phyloP scores from a whole-genome alignment of 768 basidiomycete species.

The Boletus pseudopeckii region DNA sequence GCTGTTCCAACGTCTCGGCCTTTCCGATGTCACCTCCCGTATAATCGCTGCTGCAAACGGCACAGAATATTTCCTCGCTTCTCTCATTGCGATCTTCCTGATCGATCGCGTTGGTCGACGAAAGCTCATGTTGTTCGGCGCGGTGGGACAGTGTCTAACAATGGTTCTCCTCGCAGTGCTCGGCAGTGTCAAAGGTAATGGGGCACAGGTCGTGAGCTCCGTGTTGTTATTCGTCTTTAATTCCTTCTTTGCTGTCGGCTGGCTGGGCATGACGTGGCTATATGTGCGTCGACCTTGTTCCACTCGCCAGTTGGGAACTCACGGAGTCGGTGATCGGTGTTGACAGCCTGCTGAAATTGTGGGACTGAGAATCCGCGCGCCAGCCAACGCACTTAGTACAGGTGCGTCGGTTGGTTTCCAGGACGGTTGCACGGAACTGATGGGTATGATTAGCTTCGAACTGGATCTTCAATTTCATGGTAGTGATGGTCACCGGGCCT shows the following conservation, averaged over 20 bases:
- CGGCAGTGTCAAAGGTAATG: conserved; percentile 48
- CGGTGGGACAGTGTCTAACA: conserved; percentile 53
- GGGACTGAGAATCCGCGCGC: conserved; percentile 56
- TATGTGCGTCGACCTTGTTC: conserved; percentile 41
- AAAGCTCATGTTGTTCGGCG: conserved; percentile 67
- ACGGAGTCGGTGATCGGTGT: neutral
- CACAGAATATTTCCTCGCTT: conserved; percentile 70
- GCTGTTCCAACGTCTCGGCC: conserved; percentile 56
- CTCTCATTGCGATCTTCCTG: conserved; percentile 65
- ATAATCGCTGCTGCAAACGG: conserved; percentile 66
- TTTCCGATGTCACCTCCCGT: conserved; percentile 54
- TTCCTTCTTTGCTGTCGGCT: conserved; percentile 66
- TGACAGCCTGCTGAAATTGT: conserved; percentile 62
- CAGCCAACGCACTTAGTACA: conserved; percentile 62
- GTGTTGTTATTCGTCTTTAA: conserved; percentile 68
- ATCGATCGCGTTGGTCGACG: conserved; percentile 74
- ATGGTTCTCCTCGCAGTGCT: conserved; percentile 60
- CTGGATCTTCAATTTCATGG: conserved; percentile 57
- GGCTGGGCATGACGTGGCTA: conserved; percentile 71
- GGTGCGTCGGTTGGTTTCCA: conserved; percentile 19
- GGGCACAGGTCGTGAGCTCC: conserved; percentile 48
- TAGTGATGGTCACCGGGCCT: conserved; percentile 61
- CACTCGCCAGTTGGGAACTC: neutral
- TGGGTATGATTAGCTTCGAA: conserved; percentile 30
- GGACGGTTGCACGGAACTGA: neutral